These are phyloP conservation scores for Solanum aculeatissimum DNA, from an alignment of 305 asterid species.

Conservation along the genomic window DNA sequence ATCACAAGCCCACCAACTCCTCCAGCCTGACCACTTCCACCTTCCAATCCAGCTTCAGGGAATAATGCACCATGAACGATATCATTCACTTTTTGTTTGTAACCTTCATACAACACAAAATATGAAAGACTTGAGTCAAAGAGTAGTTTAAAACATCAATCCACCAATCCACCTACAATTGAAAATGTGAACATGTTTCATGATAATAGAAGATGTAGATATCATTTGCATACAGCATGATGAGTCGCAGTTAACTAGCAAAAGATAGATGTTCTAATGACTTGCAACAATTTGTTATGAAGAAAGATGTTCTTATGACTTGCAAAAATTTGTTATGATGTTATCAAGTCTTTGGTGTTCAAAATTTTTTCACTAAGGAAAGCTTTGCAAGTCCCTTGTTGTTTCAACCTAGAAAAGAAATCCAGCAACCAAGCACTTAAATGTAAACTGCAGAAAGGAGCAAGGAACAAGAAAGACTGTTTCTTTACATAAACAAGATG, in stretches of 20 bases:
- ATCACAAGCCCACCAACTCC: slow-evolving; percentile 91
- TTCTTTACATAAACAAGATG: neutral
- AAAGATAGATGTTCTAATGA: neutral
- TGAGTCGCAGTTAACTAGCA: neutral
- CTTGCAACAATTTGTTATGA: neutral
- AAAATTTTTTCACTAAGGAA: neutral
- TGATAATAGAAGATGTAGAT: neutral
- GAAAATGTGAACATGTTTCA: neutral
- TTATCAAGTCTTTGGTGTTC: neutral
- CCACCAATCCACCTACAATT: neutral
- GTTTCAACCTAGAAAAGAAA: neutral
- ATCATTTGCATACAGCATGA: neutral
- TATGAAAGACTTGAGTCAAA: neutral
- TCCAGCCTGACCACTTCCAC: slow-evolving; percentile 69
- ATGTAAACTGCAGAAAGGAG: neutral
- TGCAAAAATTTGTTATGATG: neutral
- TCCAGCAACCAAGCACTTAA: neutral
- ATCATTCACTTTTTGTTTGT: slow-evolving; percentile 63
- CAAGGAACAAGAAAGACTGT: neutral
- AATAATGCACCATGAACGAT: slow-evolving; percentile 78
- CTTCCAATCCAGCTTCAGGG: slow-evolving; percentile 80
- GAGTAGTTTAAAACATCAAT: neutral
- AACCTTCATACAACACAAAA: slow-evolving; percentile 34
- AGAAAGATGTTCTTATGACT: no score
- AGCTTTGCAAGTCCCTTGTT: neutral